phyloP scores from a whole-genome alignment of 805 yeast species.

The Wickerhamiella spandovensis region DNA sequence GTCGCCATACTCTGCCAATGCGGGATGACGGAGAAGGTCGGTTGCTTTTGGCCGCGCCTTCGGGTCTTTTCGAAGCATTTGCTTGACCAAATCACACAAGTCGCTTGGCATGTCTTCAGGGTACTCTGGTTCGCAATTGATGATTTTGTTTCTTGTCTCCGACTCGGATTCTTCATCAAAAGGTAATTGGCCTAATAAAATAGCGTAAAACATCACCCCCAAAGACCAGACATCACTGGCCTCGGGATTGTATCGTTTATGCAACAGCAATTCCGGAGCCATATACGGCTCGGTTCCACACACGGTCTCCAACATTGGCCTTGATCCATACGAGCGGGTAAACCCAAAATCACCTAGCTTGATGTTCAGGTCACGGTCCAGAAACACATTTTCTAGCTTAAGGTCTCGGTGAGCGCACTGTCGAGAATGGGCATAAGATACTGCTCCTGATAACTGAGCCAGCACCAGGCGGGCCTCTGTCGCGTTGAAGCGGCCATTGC shows the following conservation, averaged over 20 bases:
- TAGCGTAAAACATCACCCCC: slow-evolving; percentile 77
- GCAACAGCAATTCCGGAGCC: slow-evolving; percentile 82
- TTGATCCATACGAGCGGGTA: slow-evolving; percentile 57
- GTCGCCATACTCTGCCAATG: slow-evolving; percentile 33
- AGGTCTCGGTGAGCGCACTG: slow-evolving; percentile 77
- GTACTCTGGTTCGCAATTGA: slow-evolving; percentile 52
- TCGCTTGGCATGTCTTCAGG: slow-evolving; percentile 25
- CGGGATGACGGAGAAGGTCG: slow-evolving; percentile 39
- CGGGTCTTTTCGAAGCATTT: slow-evolving; percentile 55
- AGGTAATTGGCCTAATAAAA: slow-evolving; percentile 80
- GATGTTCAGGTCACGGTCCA: slow-evolving; percentile 69
- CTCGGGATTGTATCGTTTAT: slow-evolving; percentile 65
- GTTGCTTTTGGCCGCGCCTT: slow-evolving; percentile 41
- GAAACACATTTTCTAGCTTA: slow-evolving; percentile 56
- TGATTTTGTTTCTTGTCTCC: slow-evolving; percentile 44
- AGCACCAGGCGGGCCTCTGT: slow-evolving; percentile 24
- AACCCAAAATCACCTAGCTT: slow-evolving; percentile 91
- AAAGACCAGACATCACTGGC: slow-evolving; percentile 79
- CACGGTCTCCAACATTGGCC: slow-evolving; percentile 55
- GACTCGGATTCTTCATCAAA: slow-evolving; percentile 71
- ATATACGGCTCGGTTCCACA: slow-evolving; percentile 94
- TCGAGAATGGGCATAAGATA: slow-evolving; percentile 60
- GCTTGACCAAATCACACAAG: slow-evolving; percentile 37
- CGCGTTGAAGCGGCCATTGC: slow-evolving; percentile 19
- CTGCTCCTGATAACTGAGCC: slow-evolving; percentile 44